phyloP scores from a whole-genome alignment of 495 filamentous ascomycete species.

The Penicillium flavigenum region DNA sequence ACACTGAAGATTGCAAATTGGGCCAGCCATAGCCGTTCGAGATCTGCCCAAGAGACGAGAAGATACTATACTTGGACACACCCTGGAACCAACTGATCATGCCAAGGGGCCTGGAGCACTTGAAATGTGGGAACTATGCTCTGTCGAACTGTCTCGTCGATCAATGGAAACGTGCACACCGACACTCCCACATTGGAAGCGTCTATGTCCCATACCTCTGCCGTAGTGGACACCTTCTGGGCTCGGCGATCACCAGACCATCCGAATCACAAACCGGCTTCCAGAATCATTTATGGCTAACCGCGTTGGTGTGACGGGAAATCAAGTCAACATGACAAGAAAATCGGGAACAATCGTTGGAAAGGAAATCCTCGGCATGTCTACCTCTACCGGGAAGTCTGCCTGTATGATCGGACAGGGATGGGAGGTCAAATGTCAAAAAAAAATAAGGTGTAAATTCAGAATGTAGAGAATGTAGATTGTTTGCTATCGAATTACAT shows the following conservation, averaged over 20 bases:
- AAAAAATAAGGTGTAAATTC: background rate
- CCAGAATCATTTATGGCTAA: slow-evolving; percentile 13
- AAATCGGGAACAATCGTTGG: background rate
- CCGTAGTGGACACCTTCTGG: background rate
- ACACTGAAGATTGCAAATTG: slow-evolving; percentile 8
- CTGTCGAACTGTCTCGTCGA: slow-evolving; percentile 3
- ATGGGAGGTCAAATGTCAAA: background rate
- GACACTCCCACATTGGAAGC: slow-evolving; percentile 5
- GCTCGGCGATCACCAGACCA: slow-evolving; percentile 8
- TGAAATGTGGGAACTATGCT: background rate
- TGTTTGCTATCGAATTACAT: slow-evolving; percentile 23
- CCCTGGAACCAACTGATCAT: background rate
- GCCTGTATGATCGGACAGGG: background rate
- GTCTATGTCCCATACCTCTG: background rate
- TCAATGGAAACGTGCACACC: slow-evolving; percentile 14
- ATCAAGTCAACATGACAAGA: slow-evolving; percentile 8
- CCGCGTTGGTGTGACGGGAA: slow-evolving; percentile 7
- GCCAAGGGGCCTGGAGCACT: slow-evolving; percentile 2
- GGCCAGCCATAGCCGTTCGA: slow-evolving; percentile 10
- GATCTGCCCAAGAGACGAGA: background rate
- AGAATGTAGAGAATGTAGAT: background rate
- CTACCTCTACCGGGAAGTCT: background rate
- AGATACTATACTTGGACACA: background rate
- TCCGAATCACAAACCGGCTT: slow-evolving; percentile 14
- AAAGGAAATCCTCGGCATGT: background rate